Evolutionary conservation across 495 filamentous ascomycete genomes (phyloP).

Genomic region (Choiromyces venosus): DNA sequence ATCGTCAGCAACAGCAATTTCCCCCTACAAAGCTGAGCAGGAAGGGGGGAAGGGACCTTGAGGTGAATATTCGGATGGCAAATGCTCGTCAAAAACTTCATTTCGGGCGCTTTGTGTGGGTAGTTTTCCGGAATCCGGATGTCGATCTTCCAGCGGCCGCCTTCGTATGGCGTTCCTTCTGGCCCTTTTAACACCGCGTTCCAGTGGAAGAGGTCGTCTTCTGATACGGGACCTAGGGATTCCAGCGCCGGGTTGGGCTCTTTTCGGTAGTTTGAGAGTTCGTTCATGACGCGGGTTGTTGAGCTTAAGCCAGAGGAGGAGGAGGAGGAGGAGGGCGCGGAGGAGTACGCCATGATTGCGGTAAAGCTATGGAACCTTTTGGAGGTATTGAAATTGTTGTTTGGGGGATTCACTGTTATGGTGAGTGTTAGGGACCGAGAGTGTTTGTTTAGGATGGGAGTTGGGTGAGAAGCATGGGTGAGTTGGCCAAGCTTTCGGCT

Average conservation of each 20-base stretch:
- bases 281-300: constrained; percentile 23
- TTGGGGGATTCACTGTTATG: constrained; percentile 7
- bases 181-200: constrained; percentile 60
- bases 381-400: not conserved
- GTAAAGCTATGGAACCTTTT: not conserved
- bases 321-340: constrained; percentile 4
- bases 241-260: constrained; percentile 26
- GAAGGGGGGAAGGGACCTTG: constrained; percentile 40
- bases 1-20: not conserved
- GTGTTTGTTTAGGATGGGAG: not conserved
- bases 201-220: constrained; percentile 61
- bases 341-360: not conserved
- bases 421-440: not conserved
- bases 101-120: constrained; percentile 67
- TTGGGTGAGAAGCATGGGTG: not conserved
- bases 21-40: not conserved
- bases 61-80: constrained; percentile 83
- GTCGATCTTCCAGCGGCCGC: constrained; percentile 75
- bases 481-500: not conserved
- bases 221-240: constrained; percentile 40
- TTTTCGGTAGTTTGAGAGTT: constrained; percentile 25
- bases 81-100: constrained; percentile 72
- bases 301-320: constrained; percentile 3
- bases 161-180: constrained; percentile 42
- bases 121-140: constrained; percentile 74